A percentile compares a stretch with the other conserved stretches of the same genome.
Evolutionary conservation across 2,329 filamentous ascomycete species (phyloP).

Genomic region (Teratosphaeria nubilosa): DNA sequence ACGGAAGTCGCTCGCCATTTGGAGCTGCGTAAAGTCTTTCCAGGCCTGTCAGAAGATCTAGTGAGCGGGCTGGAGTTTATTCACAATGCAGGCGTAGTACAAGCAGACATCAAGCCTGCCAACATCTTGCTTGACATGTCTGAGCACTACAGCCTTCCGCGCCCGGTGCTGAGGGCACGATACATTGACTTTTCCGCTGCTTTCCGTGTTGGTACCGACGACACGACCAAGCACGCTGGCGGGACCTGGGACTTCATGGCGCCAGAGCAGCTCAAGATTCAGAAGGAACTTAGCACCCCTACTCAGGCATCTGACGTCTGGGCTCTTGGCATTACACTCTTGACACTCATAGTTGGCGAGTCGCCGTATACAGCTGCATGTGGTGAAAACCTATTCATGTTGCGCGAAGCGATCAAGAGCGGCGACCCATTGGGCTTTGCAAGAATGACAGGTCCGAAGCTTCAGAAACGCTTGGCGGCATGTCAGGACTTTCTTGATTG

Average conservation of each 20-base stretch:
- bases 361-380: conserved; percentile 32
- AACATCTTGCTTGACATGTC: conserved; percentile 33
- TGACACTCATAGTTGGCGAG: conserved; percentile 32
- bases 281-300: conserved; percentile 19
- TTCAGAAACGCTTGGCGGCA: conserved; percentile 21
- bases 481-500: conserved; percentile 27
- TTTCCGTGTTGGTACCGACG: conserved; percentile 17
- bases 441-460: conserved; percentile 25
- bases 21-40: conserved; percentile 30
- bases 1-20: conserved; percentile 25
- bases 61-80: conserved; percentile 34
- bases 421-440: conserved; percentile 33
- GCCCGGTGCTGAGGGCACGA: conserved; percentile 18
- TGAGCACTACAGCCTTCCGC: conserved; percentile 10
- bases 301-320: conserved; percentile 33
- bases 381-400: conserved; percentile 30
- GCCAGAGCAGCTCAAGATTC: conserved; percentile 22
- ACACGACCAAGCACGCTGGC: conserved; percentile 22
- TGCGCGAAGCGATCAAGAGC: conserved; percentile 35
- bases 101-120: conserved; percentile 39
- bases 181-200: conserved; percentile 38
- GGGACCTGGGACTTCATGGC: conserved; percentile 41
- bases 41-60: conserved; percentile 29
- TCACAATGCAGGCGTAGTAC: conserved; percentile 29
- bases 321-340: conserved; percentile 35